These are phyloP conservation scores for Diaporthe sp. DNA, from an alignment of 2,329 filamentous ascomycete genomes.

Conservation along the genomic window DNA sequence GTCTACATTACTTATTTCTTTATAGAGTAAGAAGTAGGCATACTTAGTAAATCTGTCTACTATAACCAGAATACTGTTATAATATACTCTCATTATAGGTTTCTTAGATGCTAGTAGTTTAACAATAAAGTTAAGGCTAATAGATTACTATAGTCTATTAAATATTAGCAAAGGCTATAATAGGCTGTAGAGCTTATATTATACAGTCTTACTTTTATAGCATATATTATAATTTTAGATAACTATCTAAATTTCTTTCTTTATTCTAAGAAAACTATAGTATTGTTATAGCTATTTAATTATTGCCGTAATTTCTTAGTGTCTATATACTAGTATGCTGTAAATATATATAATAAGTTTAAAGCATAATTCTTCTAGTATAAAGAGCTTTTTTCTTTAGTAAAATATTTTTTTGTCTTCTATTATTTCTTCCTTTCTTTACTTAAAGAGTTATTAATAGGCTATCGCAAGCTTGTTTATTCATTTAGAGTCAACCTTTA, in stretches of 20 bases:
- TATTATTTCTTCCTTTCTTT: background rate
- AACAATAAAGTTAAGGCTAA: too few relatives aligned
- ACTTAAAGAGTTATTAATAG: background rate
- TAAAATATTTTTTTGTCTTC: background rate
- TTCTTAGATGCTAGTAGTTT: background rate
- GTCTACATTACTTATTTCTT: too few relatives aligned
- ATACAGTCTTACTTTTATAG: background rate
- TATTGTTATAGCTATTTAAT: background rate
- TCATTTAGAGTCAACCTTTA: too few relatives aligned
- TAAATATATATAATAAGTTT: slow-evolving; percentile 6
- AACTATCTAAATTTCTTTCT: too few relatives aligned
- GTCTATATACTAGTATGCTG: background rate
- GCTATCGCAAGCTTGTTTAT: background rate
- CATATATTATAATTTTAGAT: too few relatives aligned
- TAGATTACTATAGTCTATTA: background rate
- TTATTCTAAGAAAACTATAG: too few relatives aligned
- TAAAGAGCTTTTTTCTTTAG: background rate
- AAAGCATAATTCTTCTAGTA: background rate
- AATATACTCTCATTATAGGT: background rate
- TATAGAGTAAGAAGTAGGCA: too few relatives aligned
- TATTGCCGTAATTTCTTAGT: background rate
- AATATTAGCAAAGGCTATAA: background rate
- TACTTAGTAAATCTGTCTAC: background rate
- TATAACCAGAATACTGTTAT: slow-evolving; percentile 6
- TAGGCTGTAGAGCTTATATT: background rate